Base-by-base conservation (phyloP, 352 stramenopile genomes). In the Elongisporangium undulatum region DNA sequence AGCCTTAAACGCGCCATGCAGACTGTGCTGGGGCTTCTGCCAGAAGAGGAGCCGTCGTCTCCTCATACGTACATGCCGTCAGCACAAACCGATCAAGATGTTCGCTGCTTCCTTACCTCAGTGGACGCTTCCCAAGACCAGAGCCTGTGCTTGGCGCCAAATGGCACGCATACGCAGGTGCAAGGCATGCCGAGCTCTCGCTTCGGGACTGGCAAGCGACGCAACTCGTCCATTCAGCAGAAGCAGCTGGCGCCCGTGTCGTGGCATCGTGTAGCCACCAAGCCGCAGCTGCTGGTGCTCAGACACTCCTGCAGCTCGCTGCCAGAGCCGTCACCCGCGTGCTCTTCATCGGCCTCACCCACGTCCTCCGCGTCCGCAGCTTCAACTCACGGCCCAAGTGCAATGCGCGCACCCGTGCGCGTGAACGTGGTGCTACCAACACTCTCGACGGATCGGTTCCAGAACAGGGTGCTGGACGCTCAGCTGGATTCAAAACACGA, bases 181-280 rank as follows among this genome's bases (percentile, higher is more conserved):
- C 29, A 41, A 41, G 13, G 8, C 9, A 41, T 41, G 29, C 29
- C 8, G 29, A 41, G 29, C 29, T 15, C 29, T 41, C 29, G 29
- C 29, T 41, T 41, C 5, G 29, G 9, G 1, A 9, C 29, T 15
- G 8, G 29, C 29, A 41, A 41, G 29, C 29, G 29, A 6, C 29
- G 29, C 9, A 41, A 41, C 29, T 41, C 29, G 29, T 41, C 29
- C 29, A 41, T 41, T 41, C 29, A 41, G 29, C 29, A 41, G 29
- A 41, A 41, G 29, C 29, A 41, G 9, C 29, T 41, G 8, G 51
- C 23, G 13, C 10, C 53, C 23, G 23, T 53, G 15, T 55, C 26
- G 10, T 86, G 79, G 79, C 70, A 84, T 49, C 69, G 65, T 8
- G 76, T 86, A 21, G 17, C 71, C 10, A 81, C 72, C 12, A 87